Base-by-base conservation (phyloP, 345 rosid species). In the Rhodamnia rubescens region DNA sequence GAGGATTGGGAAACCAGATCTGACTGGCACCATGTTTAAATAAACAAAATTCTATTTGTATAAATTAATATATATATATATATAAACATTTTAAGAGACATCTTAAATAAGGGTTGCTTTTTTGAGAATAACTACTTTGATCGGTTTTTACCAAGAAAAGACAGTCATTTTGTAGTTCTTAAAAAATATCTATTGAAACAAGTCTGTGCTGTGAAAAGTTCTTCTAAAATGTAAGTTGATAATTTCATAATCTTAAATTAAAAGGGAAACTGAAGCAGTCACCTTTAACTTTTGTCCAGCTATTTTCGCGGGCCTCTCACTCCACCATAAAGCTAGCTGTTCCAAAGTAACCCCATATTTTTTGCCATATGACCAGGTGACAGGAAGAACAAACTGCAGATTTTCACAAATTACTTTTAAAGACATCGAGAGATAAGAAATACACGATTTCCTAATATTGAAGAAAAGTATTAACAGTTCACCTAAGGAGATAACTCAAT, bases 251-350 rank as follows among this genome's bases (percentile, higher is more conserved):
- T 83, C 26, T 50, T 81, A 82, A 49, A 52, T 58, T 59, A 24
- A 32, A 44, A 15, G 84, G 26, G 58, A 58, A 50, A 47, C n/a
- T 24, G 14, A 42, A 42, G 44, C 44, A 42, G 7, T 42, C 81
- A 95, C 99, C 98, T 97, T 97, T 47, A 87, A 89, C 85, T 86
- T 87, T 87, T 86, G 92, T 87, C 96, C 93, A 24, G 94, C 93
- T n/a, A 97, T 94, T 87, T 95, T 93, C 2, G 99, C 98, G 47
- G 99, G 98, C 90, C 91, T 91, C 87, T 93, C 95, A n/a, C 98
- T 94, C 98, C 98, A 97, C 98, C 98, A 96, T 52, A 85, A 85
- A 58, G 94, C 94, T 84, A 97, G 16, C 83, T 95, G 95, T 86
- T 95, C 98, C 74, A 95, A 90, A 51, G 92, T 93, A 81, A 90